These are phyloP conservation scores for Centaurea solstitialis DNA, from an alignment of 129 eudicot species.

Conservation along the genomic window DNA sequence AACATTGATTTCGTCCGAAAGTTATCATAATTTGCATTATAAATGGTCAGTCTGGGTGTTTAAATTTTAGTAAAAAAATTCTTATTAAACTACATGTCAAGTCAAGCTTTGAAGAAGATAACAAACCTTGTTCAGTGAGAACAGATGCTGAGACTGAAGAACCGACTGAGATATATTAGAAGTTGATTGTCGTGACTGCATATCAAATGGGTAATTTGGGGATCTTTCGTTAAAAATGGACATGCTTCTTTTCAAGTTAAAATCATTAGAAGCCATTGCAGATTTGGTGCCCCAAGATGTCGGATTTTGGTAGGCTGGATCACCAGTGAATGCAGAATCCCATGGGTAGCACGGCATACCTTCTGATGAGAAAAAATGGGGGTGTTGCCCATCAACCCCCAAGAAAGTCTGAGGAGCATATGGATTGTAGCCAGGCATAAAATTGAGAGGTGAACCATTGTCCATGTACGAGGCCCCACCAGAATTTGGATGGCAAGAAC, in stretches of 20 bases:
- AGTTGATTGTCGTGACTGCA: conserved; percentile 40
- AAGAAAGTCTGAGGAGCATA: conserved; percentile 38
- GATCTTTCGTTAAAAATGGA: conserved; percentile 19
- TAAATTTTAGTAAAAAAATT: background rate
- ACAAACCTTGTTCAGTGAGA: conserved; percentile 55
- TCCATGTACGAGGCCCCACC: conserved; percentile 50
- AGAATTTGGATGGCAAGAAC: conserved; percentile 33
- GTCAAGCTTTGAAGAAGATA: background rate
- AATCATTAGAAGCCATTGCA: conserved; percentile 39
- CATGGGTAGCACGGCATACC: conserved; percentile 48
- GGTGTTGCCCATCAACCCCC: conserved; percentile 54
- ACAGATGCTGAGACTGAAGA: conserved; percentile 41
- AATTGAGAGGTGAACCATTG: conserved; percentile 50
- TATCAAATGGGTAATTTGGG: conserved; percentile 38
- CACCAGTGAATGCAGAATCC: conserved; percentile 49
- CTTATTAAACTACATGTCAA: background rate
- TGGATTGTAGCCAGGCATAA: conserved; percentile 57
- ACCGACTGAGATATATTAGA: conserved; percentile 43
- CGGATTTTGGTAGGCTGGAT: conserved; percentile 30
- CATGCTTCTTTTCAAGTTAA: conserved; percentile 38
- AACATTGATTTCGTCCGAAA: background rate
- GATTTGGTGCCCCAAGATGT: conserved; percentile 35
- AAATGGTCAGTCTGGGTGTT: background rate
- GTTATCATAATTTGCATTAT: background rate
- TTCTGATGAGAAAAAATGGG: conserved; percentile 53